These are phyloP conservation scores for Gyrodon lividus DNA, from an alignment of 768 basidiomycete genomes.

Conservation along the genomic window DNA sequence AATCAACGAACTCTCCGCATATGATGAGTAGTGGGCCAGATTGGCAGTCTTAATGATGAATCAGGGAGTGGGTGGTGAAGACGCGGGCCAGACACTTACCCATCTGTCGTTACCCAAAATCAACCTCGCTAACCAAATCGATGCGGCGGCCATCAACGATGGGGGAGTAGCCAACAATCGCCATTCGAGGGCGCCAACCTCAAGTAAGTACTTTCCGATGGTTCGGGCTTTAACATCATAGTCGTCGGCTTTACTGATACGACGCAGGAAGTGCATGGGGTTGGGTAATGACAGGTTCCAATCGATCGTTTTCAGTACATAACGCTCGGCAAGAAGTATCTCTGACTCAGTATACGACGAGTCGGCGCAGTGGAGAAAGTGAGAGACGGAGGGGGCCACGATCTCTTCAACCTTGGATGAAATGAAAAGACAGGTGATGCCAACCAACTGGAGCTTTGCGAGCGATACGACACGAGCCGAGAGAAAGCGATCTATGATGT, in stretches of 20 bases:
- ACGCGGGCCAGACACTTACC: conserved; percentile 53
- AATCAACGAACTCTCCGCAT: conserved; percentile 74
- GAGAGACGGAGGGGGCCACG: conserved; percentile 77
- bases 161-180: conserved; percentile 72
- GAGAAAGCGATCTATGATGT: conserved; percentile 80
- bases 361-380: conserved; percentile 80
- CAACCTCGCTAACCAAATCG: conserved; percentile 82
- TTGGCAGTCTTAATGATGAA: conserved; percentile 63
- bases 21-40: conserved; percentile 84
- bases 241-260: conserved; percentile 91
- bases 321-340: conserved; percentile 86
- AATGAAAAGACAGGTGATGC: conserved; percentile 83
- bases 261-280: conserved; percentile 83
- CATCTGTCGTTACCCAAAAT: conserved; percentile 80
- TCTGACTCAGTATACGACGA: conserved; percentile 74
- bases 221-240: conserved; percentile 86
- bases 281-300: conserved; percentile 88
- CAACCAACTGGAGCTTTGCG: conserved; percentile 87
- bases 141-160: conserved; percentile 77
- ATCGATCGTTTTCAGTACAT: conserved; percentile 80
- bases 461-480: conserved; percentile 72
- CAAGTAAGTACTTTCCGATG: conserved; percentile 87
- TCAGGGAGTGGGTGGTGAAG: not conserved
- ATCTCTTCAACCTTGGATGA: conserved; percentile 94
- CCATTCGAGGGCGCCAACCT: conserved; percentile 82